Evolutionary conservation across 2,329 filamentous ascomycete species (phyloP).

Genomic region (Colletotrichum eleusines): DNA sequence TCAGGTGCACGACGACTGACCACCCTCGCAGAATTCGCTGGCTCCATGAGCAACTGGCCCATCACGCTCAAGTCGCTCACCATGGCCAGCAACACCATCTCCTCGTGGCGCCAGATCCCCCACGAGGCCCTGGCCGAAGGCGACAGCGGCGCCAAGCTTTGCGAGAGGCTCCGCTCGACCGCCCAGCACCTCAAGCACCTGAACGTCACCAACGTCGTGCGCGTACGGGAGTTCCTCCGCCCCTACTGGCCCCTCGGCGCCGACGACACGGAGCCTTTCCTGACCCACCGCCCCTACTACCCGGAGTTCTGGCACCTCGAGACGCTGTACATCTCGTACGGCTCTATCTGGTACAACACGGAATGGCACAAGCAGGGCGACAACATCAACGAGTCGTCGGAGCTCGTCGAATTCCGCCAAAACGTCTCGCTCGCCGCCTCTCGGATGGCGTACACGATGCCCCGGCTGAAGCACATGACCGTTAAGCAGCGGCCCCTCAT

Average conservation of each 20-base stretch:
- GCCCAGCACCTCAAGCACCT: slow-evolving; percentile 40
- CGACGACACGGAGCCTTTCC: slow-evolving; percentile 39
- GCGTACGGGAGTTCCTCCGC: slow-evolving; percentile 42
- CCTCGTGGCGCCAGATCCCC: slow-evolving; percentile 44
- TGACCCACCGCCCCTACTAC: slow-evolving; percentile 15
- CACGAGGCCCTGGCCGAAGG: slow-evolving; percentile 43
- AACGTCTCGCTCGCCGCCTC: slow-evolving; percentile 43
- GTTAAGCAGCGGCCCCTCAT: slow-evolving; percentile 44
- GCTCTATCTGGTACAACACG: slow-evolving; percentile 43
- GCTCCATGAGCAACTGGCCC: slow-evolving; percentile 41
- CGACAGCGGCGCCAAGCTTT: slow-evolving; percentile 41
- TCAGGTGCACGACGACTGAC: slow-evolving; percentile 10
- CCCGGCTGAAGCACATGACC: slow-evolving; percentile 41
- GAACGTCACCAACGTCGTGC: slow-evolving; percentile 42
- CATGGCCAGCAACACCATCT: slow-evolving; percentile 42
- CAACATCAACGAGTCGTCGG: slow-evolving; percentile 43
- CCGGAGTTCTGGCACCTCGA: slow-evolving; percentile 38
- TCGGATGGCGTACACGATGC: slow-evolving; percentile 44
- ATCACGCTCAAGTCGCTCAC: slow-evolving; percentile 40
- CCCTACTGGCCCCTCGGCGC: slow-evolving; percentile 41
- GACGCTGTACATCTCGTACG: slow-evolving; percentile 42
- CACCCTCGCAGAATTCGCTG: slow-evolving; percentile 37
- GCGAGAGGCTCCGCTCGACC: slow-evolving; percentile 34
- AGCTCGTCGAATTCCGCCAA: slow-evolving; percentile 43
- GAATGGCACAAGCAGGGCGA: slow-evolving; percentile 43